phyloP scores from a whole-genome alignment of 2,329 filamentous ascomycete species.

The Fusarium sp. region DNA sequence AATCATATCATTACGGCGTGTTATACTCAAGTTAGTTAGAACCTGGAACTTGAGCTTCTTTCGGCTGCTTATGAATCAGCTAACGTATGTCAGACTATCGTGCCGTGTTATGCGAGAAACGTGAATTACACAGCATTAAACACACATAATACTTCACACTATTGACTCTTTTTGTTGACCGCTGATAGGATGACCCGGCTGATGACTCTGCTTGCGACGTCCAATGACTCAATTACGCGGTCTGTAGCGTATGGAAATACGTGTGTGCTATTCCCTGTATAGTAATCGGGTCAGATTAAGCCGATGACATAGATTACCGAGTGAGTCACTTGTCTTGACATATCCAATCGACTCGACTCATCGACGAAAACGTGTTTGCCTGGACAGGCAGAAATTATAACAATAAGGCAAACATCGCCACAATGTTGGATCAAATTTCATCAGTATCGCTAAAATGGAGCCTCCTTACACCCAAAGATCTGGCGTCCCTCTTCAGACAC shows the following conservation, averaged over 20 bases:
- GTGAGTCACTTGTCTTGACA: conserved; percentile 5
- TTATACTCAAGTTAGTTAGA: too few relatives aligned
- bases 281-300: conserved; percentile 13
- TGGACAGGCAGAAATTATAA: neutral
- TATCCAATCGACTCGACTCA: neutral
- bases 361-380: neutral
- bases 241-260: neutral
- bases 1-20: too few relatives aligned
- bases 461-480: conserved; percentile 14
- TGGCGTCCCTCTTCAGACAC: conserved; percentile 20
- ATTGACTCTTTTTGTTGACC: neutral
- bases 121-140: neutral
- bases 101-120: neutral
- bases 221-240: conserved; percentile 17
- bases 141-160: neutral
- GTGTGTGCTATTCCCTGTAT: neutral
- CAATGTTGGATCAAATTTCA: neutral
- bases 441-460: conserved; percentile 9
- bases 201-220: conserved; percentile 13
- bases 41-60: too few relatives aligned
- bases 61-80: too few relatives aligned
- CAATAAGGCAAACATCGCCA: neutral
- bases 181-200: neutral
- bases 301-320: neutral
- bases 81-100: neutral